These are phyloP conservation scores for Aureobasidium vineae DNA, from an alignment of 2,329 filamentous ascomycete genomes.

Conservation along the genomic window DNA sequence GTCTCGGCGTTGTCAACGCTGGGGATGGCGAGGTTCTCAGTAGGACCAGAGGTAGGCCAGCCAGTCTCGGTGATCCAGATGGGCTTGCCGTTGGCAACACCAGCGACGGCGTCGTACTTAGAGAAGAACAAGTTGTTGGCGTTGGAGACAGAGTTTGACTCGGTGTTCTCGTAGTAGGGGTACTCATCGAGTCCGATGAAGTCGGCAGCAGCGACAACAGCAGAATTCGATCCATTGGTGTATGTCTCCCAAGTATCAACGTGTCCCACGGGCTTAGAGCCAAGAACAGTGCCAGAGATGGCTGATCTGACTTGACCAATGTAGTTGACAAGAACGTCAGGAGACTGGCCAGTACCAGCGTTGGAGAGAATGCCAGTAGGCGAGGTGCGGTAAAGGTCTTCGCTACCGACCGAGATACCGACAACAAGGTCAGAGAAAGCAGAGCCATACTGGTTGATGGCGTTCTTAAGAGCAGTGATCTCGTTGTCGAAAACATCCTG, in stretches of 20 bases:
- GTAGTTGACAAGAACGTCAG: slow-evolving; percentile 63
- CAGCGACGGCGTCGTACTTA: slow-evolving; percentile 60
- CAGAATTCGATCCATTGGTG: slow-evolving; percentile 69
- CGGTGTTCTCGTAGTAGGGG: slow-evolving; percentile 73
- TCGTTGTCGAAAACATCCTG: slow-evolving; percentile 66
- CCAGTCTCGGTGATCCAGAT: slow-evolving; percentile 90
- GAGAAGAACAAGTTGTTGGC: slow-evolving; percentile 66
- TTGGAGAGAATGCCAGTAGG: slow-evolving; percentile 58
- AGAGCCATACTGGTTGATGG: slow-evolving; percentile 66
- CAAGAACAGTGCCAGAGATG: slow-evolving; percentile 61
- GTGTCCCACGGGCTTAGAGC: slow-evolving; percentile 64
- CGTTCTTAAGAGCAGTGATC: slow-evolving; percentile 66
- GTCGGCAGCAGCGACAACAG: slow-evolving; percentile 67
- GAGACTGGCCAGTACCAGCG: slow-evolving; percentile 61
- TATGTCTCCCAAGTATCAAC: slow-evolving; percentile 81
- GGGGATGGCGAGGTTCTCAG: slow-evolving; percentile 61
- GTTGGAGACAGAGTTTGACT: slow-evolving; percentile 63
- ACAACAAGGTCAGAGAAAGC: slow-evolving; percentile 65
- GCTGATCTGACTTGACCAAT: slow-evolving; percentile 65
- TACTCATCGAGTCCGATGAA: slow-evolving; percentile 76
- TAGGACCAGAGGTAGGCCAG: slow-evolving; percentile 72
- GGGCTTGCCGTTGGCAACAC: slow-evolving; percentile 62
- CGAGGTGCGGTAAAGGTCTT: slow-evolving; percentile 59
- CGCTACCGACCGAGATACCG: slow-evolving; percentile 81
- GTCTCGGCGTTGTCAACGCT: slow-evolving; percentile 66